phyloP scores from a whole-genome alignment of 192 early-diverging fungal genomes.

The Diversispora eburnea region DNA sequence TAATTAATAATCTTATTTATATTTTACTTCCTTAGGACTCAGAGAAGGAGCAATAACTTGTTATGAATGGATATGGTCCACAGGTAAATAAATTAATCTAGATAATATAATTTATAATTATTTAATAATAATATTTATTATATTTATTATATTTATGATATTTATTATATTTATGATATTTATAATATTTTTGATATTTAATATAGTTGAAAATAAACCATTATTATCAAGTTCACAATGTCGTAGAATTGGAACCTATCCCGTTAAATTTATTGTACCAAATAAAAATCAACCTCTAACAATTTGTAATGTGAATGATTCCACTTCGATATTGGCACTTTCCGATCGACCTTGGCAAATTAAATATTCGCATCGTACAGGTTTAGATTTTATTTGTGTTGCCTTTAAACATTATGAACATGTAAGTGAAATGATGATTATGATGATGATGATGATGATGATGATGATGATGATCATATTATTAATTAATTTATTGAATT shows the following conservation, averaged over 20 bases:
- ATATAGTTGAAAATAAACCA: constrained; percentile 2
- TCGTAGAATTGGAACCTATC: constrained; percentile 11
- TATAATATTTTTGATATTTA: neutral
- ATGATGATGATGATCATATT: too few species aligned
- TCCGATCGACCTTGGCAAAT: constrained; percentile 24
- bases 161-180: neutral
- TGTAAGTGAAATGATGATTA: neutral
- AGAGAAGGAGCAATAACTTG: constrained; percentile 9
- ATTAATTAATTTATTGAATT: neutral
- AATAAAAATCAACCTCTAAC: neutral
- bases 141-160: neutral
- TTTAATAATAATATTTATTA: too few species aligned
- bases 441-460: neutral
- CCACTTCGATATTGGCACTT: neutral
- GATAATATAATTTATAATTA: too few species aligned
- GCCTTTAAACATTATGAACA: constrained; percentile 24
- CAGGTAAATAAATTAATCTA: neutral
- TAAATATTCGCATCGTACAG: neutral
- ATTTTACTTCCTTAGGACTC: neutral
- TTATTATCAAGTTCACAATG: neutral
- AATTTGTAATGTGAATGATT: neutral
- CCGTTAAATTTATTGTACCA: constrained; percentile 16
- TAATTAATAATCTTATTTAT: neutral
- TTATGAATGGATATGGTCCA: constrained; percentile 8
- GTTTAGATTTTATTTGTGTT: constrained; percentile 6